A percentile compares a stretch with the other conserved stretches of the same genome.
Conservation (phyloP, 2,329 filamentous ascomycete species). For the Calonectria pseudoturangicola region DNA sequence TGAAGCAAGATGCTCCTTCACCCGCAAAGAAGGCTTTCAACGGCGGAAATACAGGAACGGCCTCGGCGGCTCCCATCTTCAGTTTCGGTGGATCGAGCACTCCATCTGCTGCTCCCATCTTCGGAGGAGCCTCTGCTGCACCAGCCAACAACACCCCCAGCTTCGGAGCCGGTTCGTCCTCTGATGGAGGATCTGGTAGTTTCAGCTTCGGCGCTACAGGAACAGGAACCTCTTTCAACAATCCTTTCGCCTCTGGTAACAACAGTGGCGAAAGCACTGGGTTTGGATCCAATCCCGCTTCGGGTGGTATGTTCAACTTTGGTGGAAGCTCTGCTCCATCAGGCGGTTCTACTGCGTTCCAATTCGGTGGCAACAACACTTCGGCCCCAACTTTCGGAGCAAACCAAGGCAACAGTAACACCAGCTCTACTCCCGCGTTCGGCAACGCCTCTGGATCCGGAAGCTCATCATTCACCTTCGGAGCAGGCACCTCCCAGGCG, state of each 20-base stretch:
- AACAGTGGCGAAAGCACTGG: slow-evolving; percentile 50
- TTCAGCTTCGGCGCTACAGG: slow-evolving; percentile 58
- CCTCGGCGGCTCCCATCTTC: slow-evolving; percentile 58
- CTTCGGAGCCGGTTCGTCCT: slow-evolving; percentile 60
- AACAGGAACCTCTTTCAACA: slow-evolving; percentile 59
- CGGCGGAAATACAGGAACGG: slow-evolving; percentile 49
- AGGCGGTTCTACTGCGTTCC: slow-evolving; percentile 58
- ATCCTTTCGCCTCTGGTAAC: slow-evolving; percentile 62
- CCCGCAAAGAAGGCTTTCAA: slow-evolving; percentile 61
- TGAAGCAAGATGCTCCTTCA: slow-evolving; percentile 65
- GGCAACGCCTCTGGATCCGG: slow-evolving; percentile 56
- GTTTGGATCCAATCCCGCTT: slow-evolving; percentile 46
- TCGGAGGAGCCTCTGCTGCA: slow-evolving; percentile 56
- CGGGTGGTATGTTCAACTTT: slow-evolving; percentile 63
- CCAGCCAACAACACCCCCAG: slow-evolving; percentile 56
- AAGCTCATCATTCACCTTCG: slow-evolving; percentile 63
- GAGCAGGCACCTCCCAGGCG: slow-evolving; percentile 56
- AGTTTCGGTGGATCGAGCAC: slow-evolving; percentile 58
- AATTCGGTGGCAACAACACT: slow-evolving; percentile 59
- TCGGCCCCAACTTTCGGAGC: slow-evolving; percentile 56
- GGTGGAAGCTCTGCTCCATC: slow-evolving; percentile 55
- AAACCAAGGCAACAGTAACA: slow-evolving; percentile 48
- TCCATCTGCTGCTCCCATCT: slow-evolving; percentile 54
- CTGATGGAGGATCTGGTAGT: slow-evolving; percentile 49
- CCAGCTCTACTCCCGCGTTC: slow-evolving; percentile 55